Conservation (phyloP, 352 stramenopile genomes). For the Phytophthora nicotianae region DNA sequence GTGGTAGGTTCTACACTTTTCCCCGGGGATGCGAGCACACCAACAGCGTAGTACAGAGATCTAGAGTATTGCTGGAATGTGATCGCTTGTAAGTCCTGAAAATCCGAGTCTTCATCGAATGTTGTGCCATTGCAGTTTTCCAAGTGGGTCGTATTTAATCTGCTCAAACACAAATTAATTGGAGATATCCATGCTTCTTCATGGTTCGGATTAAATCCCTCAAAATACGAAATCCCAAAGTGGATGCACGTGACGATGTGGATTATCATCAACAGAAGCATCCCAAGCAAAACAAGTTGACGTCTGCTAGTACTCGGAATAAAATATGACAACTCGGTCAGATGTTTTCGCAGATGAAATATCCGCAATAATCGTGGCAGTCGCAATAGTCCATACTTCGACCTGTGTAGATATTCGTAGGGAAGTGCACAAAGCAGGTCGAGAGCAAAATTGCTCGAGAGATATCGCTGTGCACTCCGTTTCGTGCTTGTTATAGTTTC, state of each 20-base stretch:
- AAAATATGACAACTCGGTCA: conserved; percentile 48
- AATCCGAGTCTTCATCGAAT: conserved; percentile 7
- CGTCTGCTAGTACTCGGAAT: conserved; percentile 50
- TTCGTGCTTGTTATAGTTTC: conserved; percentile 61
- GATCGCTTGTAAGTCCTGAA: conserved; percentile 21
- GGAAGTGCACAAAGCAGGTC: conserved; percentile 57
- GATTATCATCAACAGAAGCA: conserved; percentile 55
- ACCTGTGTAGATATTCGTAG: conserved; percentile 37
- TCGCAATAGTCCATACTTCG: conserved; percentile 39
- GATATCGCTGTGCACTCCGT: conserved; percentile 46
- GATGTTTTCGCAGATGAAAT: conserved; percentile 36
- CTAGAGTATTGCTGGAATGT: conserved; percentile 38
- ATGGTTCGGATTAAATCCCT: conserved; percentile 38
- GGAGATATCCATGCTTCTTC: conserved; percentile 44
- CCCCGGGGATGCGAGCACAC: conserved; percentile 44
- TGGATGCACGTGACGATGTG: conserved; percentile 58
- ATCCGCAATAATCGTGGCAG: conserved; percentile 47
- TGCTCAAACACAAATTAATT: conserved; percentile 24
- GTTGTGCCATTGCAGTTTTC: conserved; percentile 16
- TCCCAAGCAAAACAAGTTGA: conserved; percentile 47
- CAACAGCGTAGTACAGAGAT: conserved; percentile 51
- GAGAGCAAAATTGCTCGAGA: conserved; percentile 39
- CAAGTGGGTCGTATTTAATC: conserved; percentile 26
- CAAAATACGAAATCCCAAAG: conserved; percentile 39
- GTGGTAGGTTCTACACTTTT: conserved; percentile 51